Evolutionary conservation across 371 early-diverging fungal genomes (phyloP).

Genomic region (Zychaea mexicana): DNA sequence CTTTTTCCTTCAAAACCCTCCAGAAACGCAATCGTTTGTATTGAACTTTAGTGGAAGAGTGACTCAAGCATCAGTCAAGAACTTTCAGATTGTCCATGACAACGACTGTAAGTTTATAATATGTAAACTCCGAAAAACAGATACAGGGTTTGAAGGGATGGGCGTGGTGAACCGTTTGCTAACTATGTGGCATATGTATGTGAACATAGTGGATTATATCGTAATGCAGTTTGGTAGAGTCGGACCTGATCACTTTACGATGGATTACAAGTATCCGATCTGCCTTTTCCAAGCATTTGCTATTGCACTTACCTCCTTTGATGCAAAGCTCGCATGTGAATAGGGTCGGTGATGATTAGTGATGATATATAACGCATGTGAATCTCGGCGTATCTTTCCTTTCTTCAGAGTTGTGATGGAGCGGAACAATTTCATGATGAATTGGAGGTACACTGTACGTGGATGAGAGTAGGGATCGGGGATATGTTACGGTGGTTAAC

Average conservation of each 20-base stretch:
- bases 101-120: constrained; percentile 72
- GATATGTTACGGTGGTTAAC: no score
- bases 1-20: background rate
- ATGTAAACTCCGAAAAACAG: background rate
- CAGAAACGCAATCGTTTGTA: constrained; percentile 92
- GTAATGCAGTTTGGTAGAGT: constrained; percentile 96
- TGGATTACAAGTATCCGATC: constrained; percentile 97
- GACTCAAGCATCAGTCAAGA: constrained; percentile 93
- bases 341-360: no score
- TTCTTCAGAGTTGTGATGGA: no score
- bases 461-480: background rate
- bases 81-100: constrained; percentile 96
- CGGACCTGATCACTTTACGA: constrained; percentile 78
- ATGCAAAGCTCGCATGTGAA: constrained; percentile 90
- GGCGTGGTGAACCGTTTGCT: background rate
- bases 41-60: constrained; percentile 96
- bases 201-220: constrained; percentile 85
- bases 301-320: constrained; percentile 91
- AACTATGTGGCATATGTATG: background rate
- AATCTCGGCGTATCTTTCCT: no score
- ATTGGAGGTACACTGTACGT: no score
- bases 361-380: background rate
- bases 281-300: constrained; percentile 92
- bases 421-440: background rate
- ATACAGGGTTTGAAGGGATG: background rate